Evolutionary conservation across 2,329 filamentous ascomycete genomes (phyloP).

Genomic region (Magnaporthiopsis rhizophila): DNA sequence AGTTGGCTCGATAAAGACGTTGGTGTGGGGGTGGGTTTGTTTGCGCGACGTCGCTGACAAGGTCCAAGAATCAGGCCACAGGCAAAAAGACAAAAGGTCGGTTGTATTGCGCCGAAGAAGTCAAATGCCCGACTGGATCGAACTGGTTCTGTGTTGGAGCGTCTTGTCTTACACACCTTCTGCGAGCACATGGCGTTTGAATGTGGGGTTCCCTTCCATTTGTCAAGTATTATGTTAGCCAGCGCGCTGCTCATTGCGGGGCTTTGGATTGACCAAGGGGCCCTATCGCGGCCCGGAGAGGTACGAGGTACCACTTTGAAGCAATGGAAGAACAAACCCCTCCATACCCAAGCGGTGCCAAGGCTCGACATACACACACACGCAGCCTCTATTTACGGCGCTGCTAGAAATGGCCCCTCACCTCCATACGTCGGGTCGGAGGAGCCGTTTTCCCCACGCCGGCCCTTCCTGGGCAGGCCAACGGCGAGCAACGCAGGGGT

Average conservation of each 20-base stretch:
- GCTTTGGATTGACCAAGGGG: neutral
- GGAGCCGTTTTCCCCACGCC: neutral
- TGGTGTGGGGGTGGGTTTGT: neutral
- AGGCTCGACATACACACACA: neutral
- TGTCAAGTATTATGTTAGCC: neutral
- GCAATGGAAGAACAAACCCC: neutral
- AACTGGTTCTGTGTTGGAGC: neutral
- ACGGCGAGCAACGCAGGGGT: neutral
- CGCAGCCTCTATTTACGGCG: neutral
- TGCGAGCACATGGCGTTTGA: too few species aligned
- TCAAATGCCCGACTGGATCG: neutral
- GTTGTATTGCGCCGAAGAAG: neutral
- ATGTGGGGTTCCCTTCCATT: neutral
- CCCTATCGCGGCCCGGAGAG: too few species aligned
- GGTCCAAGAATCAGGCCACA: neutral
- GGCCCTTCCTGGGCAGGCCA: neutral
- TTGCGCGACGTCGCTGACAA: neutral
- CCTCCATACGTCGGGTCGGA: neutral
- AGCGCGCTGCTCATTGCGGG: too few species aligned
- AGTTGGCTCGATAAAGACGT: too few species aligned
- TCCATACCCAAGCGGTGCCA: neutral
- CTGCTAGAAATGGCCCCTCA: neutral
- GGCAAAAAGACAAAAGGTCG: neutral
- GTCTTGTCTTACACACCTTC: too few species aligned
- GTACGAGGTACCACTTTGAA: too few species aligned